Evolutionary conservation across 78 protist species (phyloP).

Genomic region (Dictyostelium brefeldianum): DNA sequence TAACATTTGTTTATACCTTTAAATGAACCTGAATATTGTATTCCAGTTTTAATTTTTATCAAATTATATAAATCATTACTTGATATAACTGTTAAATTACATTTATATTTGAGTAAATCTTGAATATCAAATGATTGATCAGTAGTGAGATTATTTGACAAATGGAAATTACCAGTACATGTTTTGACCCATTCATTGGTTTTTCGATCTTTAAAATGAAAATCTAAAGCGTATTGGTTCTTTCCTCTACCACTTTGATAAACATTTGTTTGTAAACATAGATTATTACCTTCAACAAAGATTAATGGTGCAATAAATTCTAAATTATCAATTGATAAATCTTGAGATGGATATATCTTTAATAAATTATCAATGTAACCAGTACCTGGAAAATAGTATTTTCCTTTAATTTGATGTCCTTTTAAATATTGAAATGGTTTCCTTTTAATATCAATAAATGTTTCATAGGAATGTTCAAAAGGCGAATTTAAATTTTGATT

Average conservation of each 20-base stretch:
- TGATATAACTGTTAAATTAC: not conserved
- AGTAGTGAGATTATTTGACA: not conserved
- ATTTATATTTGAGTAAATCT: not conserved
- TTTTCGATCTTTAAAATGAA: conserved; percentile 9
- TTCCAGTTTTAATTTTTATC: not conserved
- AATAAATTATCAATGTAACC: conserved; percentile 24
- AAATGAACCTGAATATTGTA: not conserved
- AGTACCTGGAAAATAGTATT: conserved; percentile 20
- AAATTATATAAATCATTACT: not conserved
- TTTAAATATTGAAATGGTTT: conserved; percentile 20
- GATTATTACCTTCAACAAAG: conserved; percentile 29
- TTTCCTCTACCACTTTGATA: conserved; percentile 5
- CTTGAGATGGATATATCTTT: not conserved
- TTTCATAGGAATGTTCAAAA: no score
- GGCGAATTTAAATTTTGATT: not conserved
- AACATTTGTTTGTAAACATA: conserved; percentile 23
- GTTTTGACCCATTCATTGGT: not conserved
- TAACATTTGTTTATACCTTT: not conserved
- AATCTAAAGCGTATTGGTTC: conserved; percentile 16
- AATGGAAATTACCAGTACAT: not conserved
- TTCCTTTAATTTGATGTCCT: conserved; percentile 26
- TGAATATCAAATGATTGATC: not conserved
- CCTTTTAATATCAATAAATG: not conserved
- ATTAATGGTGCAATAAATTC: conserved; percentile 35
- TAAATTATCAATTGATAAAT: not conserved